Percentiles rank a stretch among this genome's conserved stretches.
phyloP scores from a whole-genome alignment of 495 filamentous ascomycete species.

The Tuber magnatum region DNA sequence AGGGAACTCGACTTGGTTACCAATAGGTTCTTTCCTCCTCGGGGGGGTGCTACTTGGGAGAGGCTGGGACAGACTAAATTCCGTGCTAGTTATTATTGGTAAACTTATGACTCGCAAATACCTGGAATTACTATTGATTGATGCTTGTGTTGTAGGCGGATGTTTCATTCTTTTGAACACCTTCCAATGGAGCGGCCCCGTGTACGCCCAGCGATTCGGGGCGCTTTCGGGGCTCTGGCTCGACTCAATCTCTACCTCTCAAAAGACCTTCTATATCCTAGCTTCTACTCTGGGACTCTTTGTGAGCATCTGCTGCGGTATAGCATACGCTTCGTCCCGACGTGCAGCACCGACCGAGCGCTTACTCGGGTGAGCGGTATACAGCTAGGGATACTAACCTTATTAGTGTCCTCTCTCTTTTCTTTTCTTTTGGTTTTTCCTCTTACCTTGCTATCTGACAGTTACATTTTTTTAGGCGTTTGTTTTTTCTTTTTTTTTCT shows the following conservation, averaged over 20 bases:
- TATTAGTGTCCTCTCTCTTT: not conserved
- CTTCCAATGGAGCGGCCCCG: not conserved
- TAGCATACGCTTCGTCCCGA: not conserved
- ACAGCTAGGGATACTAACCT: not conserved
- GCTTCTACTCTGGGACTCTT: not conserved
- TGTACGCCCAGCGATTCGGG: not conserved
- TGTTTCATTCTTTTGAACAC: not conserved
- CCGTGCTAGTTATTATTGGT: conserved; percentile 11
- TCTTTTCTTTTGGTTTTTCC: not conserved
- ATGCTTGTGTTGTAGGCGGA: not conserved
- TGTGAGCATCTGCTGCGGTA: not conserved
- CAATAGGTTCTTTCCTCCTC: conserved; percentile 16
- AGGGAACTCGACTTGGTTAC: conserved; percentile 13
- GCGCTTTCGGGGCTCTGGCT: not conserved
- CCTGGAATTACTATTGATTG: not conserved
- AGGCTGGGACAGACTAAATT: conserved; percentile 14
- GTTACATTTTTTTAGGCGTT: not conserved
- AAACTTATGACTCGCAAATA: conserved; percentile 3
- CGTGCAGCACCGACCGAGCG: not conserved
- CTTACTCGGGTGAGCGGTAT: not conserved
- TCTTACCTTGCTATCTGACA: not conserved
- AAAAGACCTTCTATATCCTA: not conserved
- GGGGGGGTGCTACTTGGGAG: conserved; percentile 22
- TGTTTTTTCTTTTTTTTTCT: not conserved
- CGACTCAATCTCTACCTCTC: not conserved